Evolutionary conservation across 768 basidiomycete genomes (phyloP), one percentile per base, ranked within the genome.

Genomic region (Cystoderma amianthinum): DNA sequence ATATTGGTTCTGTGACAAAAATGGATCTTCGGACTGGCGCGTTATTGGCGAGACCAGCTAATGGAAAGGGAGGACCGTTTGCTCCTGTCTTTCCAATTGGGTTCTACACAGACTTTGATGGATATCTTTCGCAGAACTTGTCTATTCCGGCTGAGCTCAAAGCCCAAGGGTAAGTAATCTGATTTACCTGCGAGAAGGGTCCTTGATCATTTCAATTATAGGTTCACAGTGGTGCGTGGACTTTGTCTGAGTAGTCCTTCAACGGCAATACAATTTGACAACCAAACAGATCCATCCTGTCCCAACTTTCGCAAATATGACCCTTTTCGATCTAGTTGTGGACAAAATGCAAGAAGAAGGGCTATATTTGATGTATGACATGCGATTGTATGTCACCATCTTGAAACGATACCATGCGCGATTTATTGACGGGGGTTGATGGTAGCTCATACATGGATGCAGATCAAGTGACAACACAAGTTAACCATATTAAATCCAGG

Each of bases 311-410:
- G 68, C 69, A 45, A 78, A 83, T 48, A 46, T 79, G 23, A 78
- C 80, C 0, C 68, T 68, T 0, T 60, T 87, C 0, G 69, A 76
- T 24, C 44, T 66, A 37, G 76, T 85, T 19, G 53, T 88, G 5
- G 80, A 86, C 51, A 63, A 70, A 32, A 85, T 88, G 81, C 77
- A 87, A 56, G 71, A 81, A 45, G 76, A 80, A 0, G 72, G 72
- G 1, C 45, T 76, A 9, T 90, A 82, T 52, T 68, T 89, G 41
- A 87, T 89, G 78, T 91, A 90, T 48, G 85, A 89, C 55, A 88
- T 90, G 85, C 72, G 85, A 37, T 63, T 63, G 72, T 72, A 28
- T 23, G 68, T 61, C 2, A n/a, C n/a, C 21, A 10, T 17, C 5
- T 12, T 28, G 25, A n/a, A 7, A 7, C 25, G 12, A 36, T 17